Evolutionary conservation across 805 yeast species (phyloP).

Genomic region (Teunomyces stri): DNA sequence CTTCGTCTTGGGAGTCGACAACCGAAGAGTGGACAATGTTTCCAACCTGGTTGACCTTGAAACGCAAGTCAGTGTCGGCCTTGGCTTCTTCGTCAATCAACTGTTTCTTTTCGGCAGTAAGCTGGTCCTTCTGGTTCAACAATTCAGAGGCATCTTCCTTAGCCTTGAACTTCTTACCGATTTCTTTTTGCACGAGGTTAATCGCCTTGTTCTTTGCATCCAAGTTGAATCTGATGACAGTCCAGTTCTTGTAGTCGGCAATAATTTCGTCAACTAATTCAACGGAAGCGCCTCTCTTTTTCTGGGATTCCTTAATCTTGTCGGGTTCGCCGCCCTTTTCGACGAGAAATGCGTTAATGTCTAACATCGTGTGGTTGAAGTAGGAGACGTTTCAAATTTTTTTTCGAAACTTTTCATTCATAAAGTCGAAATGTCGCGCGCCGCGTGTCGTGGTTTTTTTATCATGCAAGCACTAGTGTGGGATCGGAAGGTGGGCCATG

Average conservation of each 20-base stretch:
- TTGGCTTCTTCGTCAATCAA: slow-evolving; percentile 68
- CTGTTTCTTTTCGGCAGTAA: slow-evolving; percentile 66
- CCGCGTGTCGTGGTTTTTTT: background rate
- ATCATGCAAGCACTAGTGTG: slow-evolving; percentile 36
- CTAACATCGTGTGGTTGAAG: slow-evolving; percentile 60
- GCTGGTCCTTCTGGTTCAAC: slow-evolving; percentile 73
- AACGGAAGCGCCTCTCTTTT: slow-evolving; percentile 90
- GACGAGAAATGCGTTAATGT: slow-evolving; percentile 84
- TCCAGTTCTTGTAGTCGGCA: slow-evolving; percentile 89
- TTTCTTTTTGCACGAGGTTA: slow-evolving; percentile 88
- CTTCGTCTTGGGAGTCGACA: slow-evolving; percentile 85
- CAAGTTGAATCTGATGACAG: slow-evolving; percentile 72
- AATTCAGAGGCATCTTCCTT: slow-evolving; percentile 92
- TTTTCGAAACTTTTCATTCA: slow-evolving; percentile 1
- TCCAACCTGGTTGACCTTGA: slow-evolving; percentile 87
- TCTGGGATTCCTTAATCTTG: slow-evolving; percentile 80
- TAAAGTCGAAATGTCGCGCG: background rate
- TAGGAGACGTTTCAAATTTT: background rate
- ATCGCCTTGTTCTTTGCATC: slow-evolving; percentile 87
- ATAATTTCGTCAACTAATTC: slow-evolving; percentile 96
- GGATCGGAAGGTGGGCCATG: slow-evolving; percentile 30
- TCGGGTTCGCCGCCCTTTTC: slow-evolving; percentile 98
- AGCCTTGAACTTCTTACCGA: slow-evolving; percentile 88
- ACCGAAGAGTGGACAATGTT: slow-evolving; percentile 93
- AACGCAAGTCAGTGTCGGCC: slow-evolving; percentile 71